Conservation (phyloP, 164 flowering plant species). For the Chimonanthus praecox region DNA sequence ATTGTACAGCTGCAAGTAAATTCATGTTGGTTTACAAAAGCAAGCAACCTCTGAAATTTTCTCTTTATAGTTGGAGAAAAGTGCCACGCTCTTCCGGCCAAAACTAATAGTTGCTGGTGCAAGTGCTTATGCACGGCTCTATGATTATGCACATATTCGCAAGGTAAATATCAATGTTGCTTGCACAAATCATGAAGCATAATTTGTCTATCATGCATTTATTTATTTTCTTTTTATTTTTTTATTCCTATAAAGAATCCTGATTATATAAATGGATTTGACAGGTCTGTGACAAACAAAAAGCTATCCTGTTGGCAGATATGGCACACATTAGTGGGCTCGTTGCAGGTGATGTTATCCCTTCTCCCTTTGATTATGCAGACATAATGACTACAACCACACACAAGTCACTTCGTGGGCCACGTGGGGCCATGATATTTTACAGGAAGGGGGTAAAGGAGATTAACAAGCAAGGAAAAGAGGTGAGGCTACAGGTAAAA, state of each 20-base stretch:
- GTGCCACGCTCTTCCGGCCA: slow-evolving; percentile 89
- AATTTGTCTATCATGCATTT: not conserved
- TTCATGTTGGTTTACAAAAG: not conserved
- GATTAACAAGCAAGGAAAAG: slow-evolving; percentile 75
- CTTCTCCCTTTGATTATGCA: slow-evolving; percentile 97
- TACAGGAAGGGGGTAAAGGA: slow-evolving; percentile 88
- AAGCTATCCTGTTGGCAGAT: slow-evolving; percentile 93
- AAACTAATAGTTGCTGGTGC: slow-evolving; percentile 97
- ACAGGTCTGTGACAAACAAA: slow-evolving; percentile 94
- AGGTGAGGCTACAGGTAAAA: slow-evolving; percentile 33
- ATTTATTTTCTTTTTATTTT: not conserved
- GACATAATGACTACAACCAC: slow-evolving; percentile 98
- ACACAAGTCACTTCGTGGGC: slow-evolving; percentile 99
- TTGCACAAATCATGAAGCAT: not conserved
- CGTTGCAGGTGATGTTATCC: slow-evolving; percentile 97
- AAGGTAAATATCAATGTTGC: slow-evolving; percentile 42
- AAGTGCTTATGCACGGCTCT: slow-evolving; percentile 96
- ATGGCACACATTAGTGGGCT: slow-evolving; percentile 99
- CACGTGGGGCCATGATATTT: slow-evolving; percentile 95
- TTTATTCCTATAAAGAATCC: not conserved
- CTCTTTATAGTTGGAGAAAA: slow-evolving; percentile 73
- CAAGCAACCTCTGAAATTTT: not conserved
- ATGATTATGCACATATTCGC: slow-evolving; percentile 86
- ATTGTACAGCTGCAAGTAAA: not conserved
- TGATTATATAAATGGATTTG: not conserved